Base-by-base conservation (phyloP, 129 eudicot genomes). In the Flaveria sonorensis region DNA sequence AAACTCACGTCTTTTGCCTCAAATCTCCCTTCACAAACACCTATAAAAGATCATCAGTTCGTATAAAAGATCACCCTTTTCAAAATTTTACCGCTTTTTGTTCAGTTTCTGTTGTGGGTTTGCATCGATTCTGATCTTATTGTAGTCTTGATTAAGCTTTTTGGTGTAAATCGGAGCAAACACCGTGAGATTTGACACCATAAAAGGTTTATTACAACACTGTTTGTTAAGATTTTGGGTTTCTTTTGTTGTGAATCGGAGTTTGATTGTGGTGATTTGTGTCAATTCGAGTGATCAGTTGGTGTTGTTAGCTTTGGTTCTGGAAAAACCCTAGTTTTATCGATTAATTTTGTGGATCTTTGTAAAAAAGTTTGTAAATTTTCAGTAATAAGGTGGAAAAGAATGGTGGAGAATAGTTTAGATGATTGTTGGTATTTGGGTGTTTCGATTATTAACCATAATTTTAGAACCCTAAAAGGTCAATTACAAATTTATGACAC, bases 11-110 rank as follows among this genome's bases (percentile, higher is more conserved):
- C 39, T 68, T 69, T 72, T 71, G 61, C 61, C 83, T 39, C 78
- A 52, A 79, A 70, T 53, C 52, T 63, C 74, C 73, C 83, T 80
- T 18, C 40, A 72, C 50, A 80, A 72, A 52, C 43, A 62, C 68
- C 83, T 73, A 80, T 80, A 61, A 80, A 64, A 51, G 61, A 69
- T 57, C 59, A 51, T 63, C 59, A 51, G n/a, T 72, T 63, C 60
- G 6, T 79, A 79, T 79, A 79, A 79, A 79, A 51, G 74, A 64
- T 72, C 72, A 36, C 3, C 2, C 20, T 65, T 64, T 80, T 73
- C 50, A 73, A 80, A 80, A 1, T 15, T 55, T 65, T 6, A 80
- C 69, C 79, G 79, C 68, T 23, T 12, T 47, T 63, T 32, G 0
- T 62, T 16, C 16, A 16, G 4, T 51, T 51, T 55, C 40, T 52